Evolutionary conservation across 805 yeast species (phyloP).

Genomic region (Spathaspora boniae): DNA sequence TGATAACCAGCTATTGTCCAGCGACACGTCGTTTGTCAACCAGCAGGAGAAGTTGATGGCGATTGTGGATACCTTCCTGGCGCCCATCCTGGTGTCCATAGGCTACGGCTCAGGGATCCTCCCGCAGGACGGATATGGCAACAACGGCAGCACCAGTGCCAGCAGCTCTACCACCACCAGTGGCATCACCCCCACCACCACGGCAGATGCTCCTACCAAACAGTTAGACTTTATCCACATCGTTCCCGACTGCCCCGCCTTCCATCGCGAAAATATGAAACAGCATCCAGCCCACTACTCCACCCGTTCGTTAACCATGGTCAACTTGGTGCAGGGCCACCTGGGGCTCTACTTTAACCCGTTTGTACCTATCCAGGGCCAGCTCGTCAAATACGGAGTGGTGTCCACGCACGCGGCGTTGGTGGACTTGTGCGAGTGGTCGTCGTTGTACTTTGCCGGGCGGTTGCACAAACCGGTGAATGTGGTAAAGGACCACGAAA

Average conservation of each 20-base stretch:
- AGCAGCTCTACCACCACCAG: too few relatives aligned
- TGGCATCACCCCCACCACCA: too few relatives aligned
- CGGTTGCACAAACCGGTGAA: slow-evolving; percentile 92
- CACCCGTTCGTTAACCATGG: slow-evolving; percentile 29
- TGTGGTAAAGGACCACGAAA: slow-evolving; percentile 54
- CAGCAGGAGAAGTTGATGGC: slow-evolving; percentile 35
- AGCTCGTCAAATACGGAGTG: slow-evolving; percentile 79
- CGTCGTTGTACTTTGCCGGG: slow-evolving; percentile 83
- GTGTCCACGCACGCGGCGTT: slow-evolving; percentile 59
- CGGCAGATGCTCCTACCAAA: not conserved
- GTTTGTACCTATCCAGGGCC: slow-evolving; percentile 54
- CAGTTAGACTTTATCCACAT: slow-evolving; percentile 87
- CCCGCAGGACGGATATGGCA: slow-evolving; percentile 50
- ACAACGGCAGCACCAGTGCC: slow-evolving; percentile 2
- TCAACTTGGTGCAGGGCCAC: slow-evolving; percentile 39
- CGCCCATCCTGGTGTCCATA: slow-evolving; percentile 75
- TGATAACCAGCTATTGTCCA: slow-evolving; percentile 51
- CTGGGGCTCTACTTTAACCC: slow-evolving; percentile 96
- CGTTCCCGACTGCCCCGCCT: slow-evolving; percentile 67
- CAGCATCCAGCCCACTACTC: slow-evolving; percentile 80
- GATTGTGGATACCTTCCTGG: slow-evolving; percentile 56
- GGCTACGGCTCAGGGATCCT: slow-evolving; percentile 97
- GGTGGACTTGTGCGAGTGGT: slow-evolving; percentile 80
- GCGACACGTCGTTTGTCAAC: slow-evolving; percentile 27
- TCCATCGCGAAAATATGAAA: slow-evolving; percentile 71